Evolutionary conservation across 257 asterid species (phyloP), one percentile per base, ranked within the genome.

Genomic region (Fraxinus excelsior): DNA sequence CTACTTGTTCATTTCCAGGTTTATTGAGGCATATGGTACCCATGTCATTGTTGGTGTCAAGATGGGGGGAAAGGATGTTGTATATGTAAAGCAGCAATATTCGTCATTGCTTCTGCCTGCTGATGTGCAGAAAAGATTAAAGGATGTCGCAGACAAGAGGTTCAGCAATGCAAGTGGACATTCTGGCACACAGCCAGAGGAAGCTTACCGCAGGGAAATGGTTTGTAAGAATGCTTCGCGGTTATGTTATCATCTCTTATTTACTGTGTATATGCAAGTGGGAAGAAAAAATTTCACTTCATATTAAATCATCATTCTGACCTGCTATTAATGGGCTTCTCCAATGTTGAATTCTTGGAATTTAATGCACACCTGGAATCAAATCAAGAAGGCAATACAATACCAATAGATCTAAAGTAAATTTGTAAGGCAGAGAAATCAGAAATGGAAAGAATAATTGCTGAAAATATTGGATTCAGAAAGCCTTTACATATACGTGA

Each of bases 41-140:
- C 97, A 91, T 86, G 86, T 91, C 70, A 80, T 91, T 81, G 94
- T 91, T 84, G 97, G 97, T 72, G 91, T 88, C 68, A 91, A 91
- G 85, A 91, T 91, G 94, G 97, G 97, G 58, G 97, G 94, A 68
- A 91, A 84, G 83, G 96, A 90, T 29, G 88, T 91, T 79, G 84
- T 88, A 71, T 90, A 90, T 83, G 87, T 87, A 80, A 90, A 90
- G 83, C 97, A 91, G 86, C 96, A 82, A 26, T 74, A 88, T 79
- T 80, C 90, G 5, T 91, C 96, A n/a, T 79, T 85, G 25, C 88
- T 90, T 77, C 92, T 89, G 82, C 75, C 95, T 14, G 78, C 74
- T 76, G 97, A 91, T 70, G 83, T 89, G 72, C 94, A 91, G 84
- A 84, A 83, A 80, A 81, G 86, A 78, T 82, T 91, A 74, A 91